These are phyloP conservation scores for Rhizopogon vesiculosus DNA, from an alignment of 768 basidiomycete species.

Conservation along the genomic window DNA sequence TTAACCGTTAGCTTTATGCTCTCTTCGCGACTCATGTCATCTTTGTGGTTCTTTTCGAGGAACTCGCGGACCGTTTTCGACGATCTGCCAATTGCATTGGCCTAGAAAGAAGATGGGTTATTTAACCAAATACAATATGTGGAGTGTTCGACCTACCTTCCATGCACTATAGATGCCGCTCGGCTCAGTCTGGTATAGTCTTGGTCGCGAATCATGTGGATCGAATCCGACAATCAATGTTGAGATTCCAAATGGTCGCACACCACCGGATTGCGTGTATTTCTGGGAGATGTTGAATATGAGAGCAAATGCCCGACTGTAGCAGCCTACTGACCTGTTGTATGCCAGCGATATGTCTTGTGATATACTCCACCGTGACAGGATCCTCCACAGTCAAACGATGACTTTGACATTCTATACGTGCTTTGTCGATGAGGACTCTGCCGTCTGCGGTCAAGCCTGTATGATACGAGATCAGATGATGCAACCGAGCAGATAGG, in stretches of 20 bases:
- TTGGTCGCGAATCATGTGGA: slow-evolving; percentile 81
- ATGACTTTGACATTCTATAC: slow-evolving; percentile 97
- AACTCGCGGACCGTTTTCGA: slow-evolving; percentile 99
- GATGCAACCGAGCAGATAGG: neutral
- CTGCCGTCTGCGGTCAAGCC: slow-evolving; percentile 97
- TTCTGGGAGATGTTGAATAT: slow-evolving; percentile 41
- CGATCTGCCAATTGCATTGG: slow-evolving; percentile 95
- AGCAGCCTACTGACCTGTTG: slow-evolving; percentile 68
- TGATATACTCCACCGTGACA: slow-evolving; percentile 97
- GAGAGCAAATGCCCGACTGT: neutral
- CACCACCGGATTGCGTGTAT: slow-evolving; percentile 99
- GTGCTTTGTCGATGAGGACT: slow-evolving; percentile 95
- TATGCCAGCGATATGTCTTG: slow-evolving; percentile 96
- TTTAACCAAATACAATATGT: neutral
- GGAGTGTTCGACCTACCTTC: slow-evolving; percentile 60
- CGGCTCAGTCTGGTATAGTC: slow-evolving; percentile 95
- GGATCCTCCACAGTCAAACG: slow-evolving; percentile 97
- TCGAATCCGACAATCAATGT: slow-evolving; percentile 97
- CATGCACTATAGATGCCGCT: slow-evolving; percentile 97
- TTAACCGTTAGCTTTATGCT: slow-evolving; percentile 94
- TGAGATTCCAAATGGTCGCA: slow-evolving; percentile 96
- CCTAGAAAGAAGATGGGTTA: slow-evolving; percentile 41
- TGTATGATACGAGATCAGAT: slow-evolving; percentile 27
- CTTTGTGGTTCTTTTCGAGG: slow-evolving; percentile 95
- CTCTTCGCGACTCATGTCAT: slow-evolving; percentile 83